Evolutionary conservation across 371 early-diverging fungal species (phyloP).

Genomic region (Gilbertella persicaria): DNA sequence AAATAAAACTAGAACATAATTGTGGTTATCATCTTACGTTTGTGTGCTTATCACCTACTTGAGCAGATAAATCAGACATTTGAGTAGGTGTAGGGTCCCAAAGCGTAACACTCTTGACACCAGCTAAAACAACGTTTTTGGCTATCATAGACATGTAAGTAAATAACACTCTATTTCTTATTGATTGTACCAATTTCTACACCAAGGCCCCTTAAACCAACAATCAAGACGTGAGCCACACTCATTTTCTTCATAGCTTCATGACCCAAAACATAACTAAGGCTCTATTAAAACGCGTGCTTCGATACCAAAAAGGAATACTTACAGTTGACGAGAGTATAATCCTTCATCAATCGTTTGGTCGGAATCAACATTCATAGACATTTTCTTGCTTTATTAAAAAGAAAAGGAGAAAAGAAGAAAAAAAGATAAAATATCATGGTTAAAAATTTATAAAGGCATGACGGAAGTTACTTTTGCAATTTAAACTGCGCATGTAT

Average conservation of each 20-base stretch:
- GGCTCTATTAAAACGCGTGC: constrained; percentile 10
- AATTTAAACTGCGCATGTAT: no score
- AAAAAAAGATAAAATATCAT: no score
- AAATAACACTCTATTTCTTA: constrained; percentile 1
- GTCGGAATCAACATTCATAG: constrained; percentile 46
- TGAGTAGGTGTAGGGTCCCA: constrained; percentile 84
- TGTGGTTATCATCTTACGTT: no score
- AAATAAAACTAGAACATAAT: constrained; percentile 86
- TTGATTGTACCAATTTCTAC: constrained; percentile 88
- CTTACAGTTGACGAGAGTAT: constrained; percentile 98
- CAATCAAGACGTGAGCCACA: constrained; percentile 92
- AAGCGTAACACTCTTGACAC: constrained; percentile 97
- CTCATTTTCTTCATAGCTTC: constrained; percentile 99
- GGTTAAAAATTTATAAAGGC: no score
- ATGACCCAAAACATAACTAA: constrained; percentile 97
- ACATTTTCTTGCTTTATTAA: constrained; percentile 9
- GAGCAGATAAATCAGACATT: constrained; percentile 91
- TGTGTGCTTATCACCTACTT: constrained; percentile 67
- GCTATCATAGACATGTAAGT: constrained; percentile 52
- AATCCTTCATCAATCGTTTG: constrained; percentile 90
- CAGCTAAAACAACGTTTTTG: constrained; percentile 99
- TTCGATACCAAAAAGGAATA: background rate
- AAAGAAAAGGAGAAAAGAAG: background rate
- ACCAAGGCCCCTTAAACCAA: constrained; percentile 97
- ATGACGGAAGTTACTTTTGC: no score